These are phyloP conservation scores for Globisporangium megalacanthum DNA, from an alignment of 352 stramenopile species.

Conservation along the genomic window DNA sequence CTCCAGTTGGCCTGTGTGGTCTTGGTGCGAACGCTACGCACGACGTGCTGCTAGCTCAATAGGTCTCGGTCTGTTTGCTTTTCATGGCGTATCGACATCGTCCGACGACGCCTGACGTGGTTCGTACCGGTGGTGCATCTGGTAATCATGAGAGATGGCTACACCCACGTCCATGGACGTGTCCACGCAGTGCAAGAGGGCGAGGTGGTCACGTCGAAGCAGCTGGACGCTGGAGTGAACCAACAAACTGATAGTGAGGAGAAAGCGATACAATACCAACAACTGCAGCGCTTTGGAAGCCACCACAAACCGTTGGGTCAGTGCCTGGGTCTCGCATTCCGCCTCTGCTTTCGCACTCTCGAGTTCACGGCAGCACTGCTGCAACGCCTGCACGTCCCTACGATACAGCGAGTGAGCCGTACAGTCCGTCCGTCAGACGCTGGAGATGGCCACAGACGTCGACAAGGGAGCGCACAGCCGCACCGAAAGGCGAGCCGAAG, in stretches of 20 bases:
- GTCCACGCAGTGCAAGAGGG: conserved; percentile 33
- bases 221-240: conserved; percentile 20
- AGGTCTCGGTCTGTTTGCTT: not conserved
- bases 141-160: not conserved
- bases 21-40: not conserved
- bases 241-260: not conserved
- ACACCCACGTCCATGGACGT: not conserved
- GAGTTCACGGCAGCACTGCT: conserved; percentile 30
- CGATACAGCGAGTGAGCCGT: not conserved
- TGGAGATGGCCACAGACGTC: not conserved
- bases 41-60: not conserved
- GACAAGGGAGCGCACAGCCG: not conserved
- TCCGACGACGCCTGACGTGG: not conserved
- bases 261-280: not conserved
- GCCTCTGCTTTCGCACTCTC: conserved; percentile 27
- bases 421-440: not conserved
- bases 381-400: conserved; percentile 32
- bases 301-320: conserved; percentile 25
- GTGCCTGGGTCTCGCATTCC: conserved; percentile 26
- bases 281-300: not conserved
- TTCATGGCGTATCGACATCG: not conserved
- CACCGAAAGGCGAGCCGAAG: conserved; percentile 25
- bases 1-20: not conserved
- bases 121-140: not conserved
- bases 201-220: conserved; percentile 31